These are phyloP conservation scores for Mortierella alpina DNA, from an alignment of 192 early-diverging fungal species.

Conservation along the genomic window DNA sequence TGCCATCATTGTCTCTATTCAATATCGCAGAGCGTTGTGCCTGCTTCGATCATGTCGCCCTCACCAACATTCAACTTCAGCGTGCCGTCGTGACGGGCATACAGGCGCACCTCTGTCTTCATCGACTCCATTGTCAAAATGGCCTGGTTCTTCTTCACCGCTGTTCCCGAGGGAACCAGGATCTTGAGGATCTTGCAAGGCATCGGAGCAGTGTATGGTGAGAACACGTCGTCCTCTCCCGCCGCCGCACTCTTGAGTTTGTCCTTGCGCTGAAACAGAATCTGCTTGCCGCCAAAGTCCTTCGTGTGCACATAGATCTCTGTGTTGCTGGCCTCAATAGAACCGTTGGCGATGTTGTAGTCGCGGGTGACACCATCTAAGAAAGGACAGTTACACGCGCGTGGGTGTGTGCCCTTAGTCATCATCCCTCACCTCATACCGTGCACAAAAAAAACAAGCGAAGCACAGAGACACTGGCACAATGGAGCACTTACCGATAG, in stretches of 20 bases:
- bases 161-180: constrained; percentile 59
- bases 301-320: constrained; percentile 65
- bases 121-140: constrained; percentile 74
- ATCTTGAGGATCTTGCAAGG: constrained; percentile 71
- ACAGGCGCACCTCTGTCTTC: constrained; percentile 72
- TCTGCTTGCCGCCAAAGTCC: constrained; percentile 57
- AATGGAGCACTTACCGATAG: constrained; percentile 50
- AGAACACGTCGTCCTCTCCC: constrained; percentile 59
- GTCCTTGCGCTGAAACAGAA: constrained; percentile 56
- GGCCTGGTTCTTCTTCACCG: constrained; percentile 65
- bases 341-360: constrained; percentile 62
- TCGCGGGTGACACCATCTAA: constrained; percentile 60
- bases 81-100: constrained; percentile 65
- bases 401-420: no score
- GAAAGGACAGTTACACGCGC: not conserved
- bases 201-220: constrained; percentile 71
- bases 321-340: constrained; percentile 33
- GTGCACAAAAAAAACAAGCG: not conserved
- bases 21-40: constrained; percentile 62
- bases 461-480: not conserved
- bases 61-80: constrained; percentile 65
- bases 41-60: constrained; percentile 69
- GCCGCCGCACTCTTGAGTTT: constrained; percentile 54
- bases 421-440: not conserved
- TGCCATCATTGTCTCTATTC: constrained; percentile 40